Percentiles rank a stretch among this genome's conserved stretches.
Conservation (phyloP, 2,329 filamentous ascomycete species). For the Trichophaea hybrida region DNA sequence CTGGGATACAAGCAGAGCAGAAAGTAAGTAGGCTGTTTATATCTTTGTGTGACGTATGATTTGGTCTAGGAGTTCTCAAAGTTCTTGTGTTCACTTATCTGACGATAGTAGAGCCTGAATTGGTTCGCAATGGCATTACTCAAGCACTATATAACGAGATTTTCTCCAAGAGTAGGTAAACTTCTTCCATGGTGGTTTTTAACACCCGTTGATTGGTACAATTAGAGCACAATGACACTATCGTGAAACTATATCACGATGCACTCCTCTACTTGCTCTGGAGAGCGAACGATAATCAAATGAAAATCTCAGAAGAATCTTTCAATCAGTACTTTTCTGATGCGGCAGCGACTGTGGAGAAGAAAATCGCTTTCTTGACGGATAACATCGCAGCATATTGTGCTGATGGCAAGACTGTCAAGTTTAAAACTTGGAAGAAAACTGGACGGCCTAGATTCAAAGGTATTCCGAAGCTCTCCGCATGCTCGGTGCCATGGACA, state of each 20-base stretch:
- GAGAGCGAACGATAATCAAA: neutral
- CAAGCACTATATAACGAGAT: neutral
- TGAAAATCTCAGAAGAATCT: neutral
- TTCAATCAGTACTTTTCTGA: neutral
- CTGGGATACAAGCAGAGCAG: too few relatives aligned
- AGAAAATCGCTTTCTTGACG: neutral
- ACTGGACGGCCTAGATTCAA: neutral
- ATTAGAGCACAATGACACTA: neutral
- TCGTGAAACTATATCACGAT: neutral
- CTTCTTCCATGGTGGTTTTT: neutral
- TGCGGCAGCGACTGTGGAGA: neutral
- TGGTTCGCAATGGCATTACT: neutral
- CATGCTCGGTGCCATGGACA: neutral
- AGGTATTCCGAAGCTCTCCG: neutral
- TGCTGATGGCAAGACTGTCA: neutral
- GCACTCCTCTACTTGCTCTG: neutral
- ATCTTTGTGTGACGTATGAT: too few relatives aligned
- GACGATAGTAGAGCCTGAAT: neutral
- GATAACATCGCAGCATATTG: neutral
- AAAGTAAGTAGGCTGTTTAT: too few relatives aligned
- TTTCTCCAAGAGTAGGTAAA: neutral
- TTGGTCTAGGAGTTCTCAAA: too few relatives aligned
- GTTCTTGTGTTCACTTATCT: too few relatives aligned
- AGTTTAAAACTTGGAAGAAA: neutral
- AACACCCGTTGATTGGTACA: neutral